These are phyloP conservation scores for Westerdykella sp. DNA, from an alignment of 2,329 filamentous ascomycete species.

Conservation along the genomic window DNA sequence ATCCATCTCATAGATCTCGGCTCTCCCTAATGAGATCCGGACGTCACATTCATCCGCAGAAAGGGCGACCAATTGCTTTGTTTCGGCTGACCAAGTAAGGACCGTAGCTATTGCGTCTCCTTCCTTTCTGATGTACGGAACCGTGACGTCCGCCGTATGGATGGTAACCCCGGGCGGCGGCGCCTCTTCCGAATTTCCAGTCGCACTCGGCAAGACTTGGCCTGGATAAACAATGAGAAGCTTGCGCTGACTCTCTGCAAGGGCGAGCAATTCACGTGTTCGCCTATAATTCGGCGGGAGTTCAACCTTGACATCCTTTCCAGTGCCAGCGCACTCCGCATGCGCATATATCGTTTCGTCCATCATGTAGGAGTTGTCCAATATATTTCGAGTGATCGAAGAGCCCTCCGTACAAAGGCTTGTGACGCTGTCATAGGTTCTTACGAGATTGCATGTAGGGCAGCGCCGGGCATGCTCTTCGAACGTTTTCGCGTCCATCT, in stretches of 20 bases:
- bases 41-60: slow-evolving; percentile 12
- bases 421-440: slow-evolving; percentile 14
- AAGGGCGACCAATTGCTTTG: slow-evolving; percentile 8
- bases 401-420: slow-evolving; percentile 21
- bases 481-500: slow-evolving; percentile 17
- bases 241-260: slow-evolving; percentile 15
- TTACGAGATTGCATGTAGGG: slow-evolving; percentile 14
- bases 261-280: slow-evolving; percentile 13
- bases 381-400: slow-evolving; percentile 12
- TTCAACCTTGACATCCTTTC: slow-evolving; percentile 11
- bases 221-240: slow-evolving; percentile 15
- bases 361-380: slow-evolving; percentile 19
- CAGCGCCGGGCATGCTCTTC: slow-evolving; percentile 24
- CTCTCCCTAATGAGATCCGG: slow-evolving; percentile 9
- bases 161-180: slow-evolving; percentile 5
- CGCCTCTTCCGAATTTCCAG: slow-evolving; percentile 2
- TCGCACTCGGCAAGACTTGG: slow-evolving; percentile 9
- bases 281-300: slow-evolving; percentile 15
- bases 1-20: slow-evolving; percentile 12
- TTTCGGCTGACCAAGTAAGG: slow-evolving; percentile 10
- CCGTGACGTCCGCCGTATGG: slow-evolving; percentile 5
- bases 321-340: slow-evolving; percentile 5
- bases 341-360: slow-evolving; percentile 17
- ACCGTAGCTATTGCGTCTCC: slow-evolving; percentile 15
- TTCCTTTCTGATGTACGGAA: slow-evolving; percentile 1